phyloP scores from a whole-genome alignment of 2,329 filamentous ascomycete species.

The Hypoxylon sp. region DNA sequence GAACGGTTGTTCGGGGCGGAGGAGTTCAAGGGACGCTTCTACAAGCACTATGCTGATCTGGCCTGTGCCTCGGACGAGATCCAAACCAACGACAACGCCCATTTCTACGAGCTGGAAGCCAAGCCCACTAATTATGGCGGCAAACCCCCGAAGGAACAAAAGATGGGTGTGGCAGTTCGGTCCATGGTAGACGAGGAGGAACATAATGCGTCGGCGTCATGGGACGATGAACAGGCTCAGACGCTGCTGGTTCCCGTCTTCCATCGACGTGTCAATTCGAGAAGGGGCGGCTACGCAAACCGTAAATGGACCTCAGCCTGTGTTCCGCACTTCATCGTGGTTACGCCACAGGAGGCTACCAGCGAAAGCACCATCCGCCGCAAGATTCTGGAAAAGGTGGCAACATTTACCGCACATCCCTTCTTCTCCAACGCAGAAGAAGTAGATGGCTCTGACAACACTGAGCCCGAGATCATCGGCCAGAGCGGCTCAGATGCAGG shows the following conservation, averaged over 20 bases:
- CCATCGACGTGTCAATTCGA: conserved; percentile 60
- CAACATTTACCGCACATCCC: conserved; percentile 76
- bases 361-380: conserved; percentile 75
- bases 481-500: conserved; percentile 69
- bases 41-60: conserved; percentile 81
- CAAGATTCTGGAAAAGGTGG: conserved; percentile 80
- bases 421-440: conserved; percentile 64
- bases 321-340: conserved; percentile 73
- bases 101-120: conserved; percentile 79
- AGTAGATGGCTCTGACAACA: conserved; percentile 58
- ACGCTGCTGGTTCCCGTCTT: conserved; percentile 75
- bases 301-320: conserved; percentile 46
- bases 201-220: conserved; percentile 47
- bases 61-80: conserved; percentile 76
- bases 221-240: conserved; percentile 69
- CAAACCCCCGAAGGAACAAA: conserved; percentile 56
- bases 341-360: conserved; percentile 75
- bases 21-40: conserved; percentile 84
- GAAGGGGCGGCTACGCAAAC: conserved; percentile 40
- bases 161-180: conserved; percentile 43
- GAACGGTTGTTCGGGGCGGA: conserved; percentile 81
- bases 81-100: conserved; percentile 67
- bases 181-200: conserved; percentile 60
- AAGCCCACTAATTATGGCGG: conserved; percentile 77
- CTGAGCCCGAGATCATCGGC: conserved; percentile 74